A percentile compares a stretch with the other conserved stretches of the same genome.
phyloP scores from a whole-genome alignment of 108 stramenopile genomes.

The Hondaea fermentalgiana region DNA sequence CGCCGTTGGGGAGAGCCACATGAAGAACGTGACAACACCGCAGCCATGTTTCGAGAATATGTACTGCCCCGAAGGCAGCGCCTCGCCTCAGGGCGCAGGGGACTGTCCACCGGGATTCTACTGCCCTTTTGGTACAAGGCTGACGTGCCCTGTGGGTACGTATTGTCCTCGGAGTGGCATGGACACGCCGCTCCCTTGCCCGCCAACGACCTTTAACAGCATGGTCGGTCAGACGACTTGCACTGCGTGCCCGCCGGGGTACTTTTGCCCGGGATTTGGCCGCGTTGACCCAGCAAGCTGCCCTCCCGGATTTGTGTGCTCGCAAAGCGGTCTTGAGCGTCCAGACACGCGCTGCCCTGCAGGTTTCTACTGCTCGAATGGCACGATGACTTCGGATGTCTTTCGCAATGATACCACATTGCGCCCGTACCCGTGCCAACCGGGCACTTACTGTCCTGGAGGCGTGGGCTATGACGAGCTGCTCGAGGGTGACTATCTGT shows the following conservation, averaged over 20 bases:
- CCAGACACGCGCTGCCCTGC: slow-evolving; percentile 62
- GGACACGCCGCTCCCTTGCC: slow-evolving; percentile 46
- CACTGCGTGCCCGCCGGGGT: slow-evolving; percentile 45
- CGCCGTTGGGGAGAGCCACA: slow-evolving; percentile 20
- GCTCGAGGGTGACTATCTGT: slow-evolving; percentile 28
- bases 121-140: slow-evolving; percentile 37
- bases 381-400: slow-evolving; percentile 61
- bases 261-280: slow-evolving; percentile 56
- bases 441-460: slow-evolving; percentile 55
- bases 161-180: slow-evolving; percentile 48
- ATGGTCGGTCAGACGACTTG: slow-evolving; percentile 46
- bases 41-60: slow-evolving; percentile 55
- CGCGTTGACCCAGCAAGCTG: slow-evolving; percentile 52
- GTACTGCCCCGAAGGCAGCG: slow-evolving; percentile 56
- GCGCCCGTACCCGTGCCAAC: slow-evolving; percentile 55
- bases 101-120: slow-evolving; percentile 51
- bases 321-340: slow-evolving; percentile 38
- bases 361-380: slow-evolving; percentile 69
- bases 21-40: slow-evolving; percentile 47
- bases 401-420: slow-evolving; percentile 61
- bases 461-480: slow-evolving; percentile 44
- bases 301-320: slow-evolving; percentile 48
- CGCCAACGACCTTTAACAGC: slow-evolving; percentile 46
- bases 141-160: slow-evolving; percentile 52
- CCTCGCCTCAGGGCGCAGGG: slow-evolving; percentile 40